A percentile compares a stretch with the other conserved stretches of the same genome.
Conservation (phyloP, 441 rosid genomes). For the Syzygium malaccense region DNA sequence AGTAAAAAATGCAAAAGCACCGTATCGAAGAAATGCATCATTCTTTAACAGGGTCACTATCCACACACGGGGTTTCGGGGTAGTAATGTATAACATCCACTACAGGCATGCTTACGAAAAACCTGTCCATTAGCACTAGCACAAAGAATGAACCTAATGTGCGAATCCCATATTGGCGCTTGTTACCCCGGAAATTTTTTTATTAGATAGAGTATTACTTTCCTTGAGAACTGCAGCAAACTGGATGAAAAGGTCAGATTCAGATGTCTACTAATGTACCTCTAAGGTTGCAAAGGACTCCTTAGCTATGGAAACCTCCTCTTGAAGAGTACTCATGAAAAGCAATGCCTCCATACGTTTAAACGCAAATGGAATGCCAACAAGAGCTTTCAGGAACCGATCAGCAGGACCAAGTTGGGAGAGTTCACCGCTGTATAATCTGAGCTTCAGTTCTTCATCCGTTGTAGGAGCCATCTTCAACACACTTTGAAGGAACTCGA, state of each 20-base stretch:
- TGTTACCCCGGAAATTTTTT: neutral
- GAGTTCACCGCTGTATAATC: slow-evolving; percentile 10
- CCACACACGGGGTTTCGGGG: neutral
- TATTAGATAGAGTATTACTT: neutral
- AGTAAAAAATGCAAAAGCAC: neutral
- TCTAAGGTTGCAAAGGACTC: slow-evolving; percentile 3
- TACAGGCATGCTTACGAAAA: neutral
- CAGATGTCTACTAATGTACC: neutral
- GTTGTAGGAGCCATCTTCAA: slow-evolving; percentile 24
- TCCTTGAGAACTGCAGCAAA: neutral
- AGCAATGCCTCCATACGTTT: slow-evolving; percentile 19
- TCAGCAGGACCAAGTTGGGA: slow-evolving; percentile 15
- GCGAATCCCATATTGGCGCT: neutral
- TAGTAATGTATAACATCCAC: neutral
- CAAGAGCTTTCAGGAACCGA: slow-evolving; percentile 18
- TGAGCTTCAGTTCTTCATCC: slow-evolving; percentile 32
- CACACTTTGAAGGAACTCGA: slow-evolving; percentile 32
- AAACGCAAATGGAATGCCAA: slow-evolving; percentile 20
- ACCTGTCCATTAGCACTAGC: neutral
- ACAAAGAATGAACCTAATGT: neutral
- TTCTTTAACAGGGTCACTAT: neutral
- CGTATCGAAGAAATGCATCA: neutral
- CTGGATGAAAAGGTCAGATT: neutral
- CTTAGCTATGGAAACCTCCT: slow-evolving; percentile 1
- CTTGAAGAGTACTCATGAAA: slow-evolving; percentile 5